Evolutionary conservation across 768 basidiomycete genomes (phyloP), one percentile per base, ranked within the genome.

Genomic region (Lactarius sanguifluus): DNA sequence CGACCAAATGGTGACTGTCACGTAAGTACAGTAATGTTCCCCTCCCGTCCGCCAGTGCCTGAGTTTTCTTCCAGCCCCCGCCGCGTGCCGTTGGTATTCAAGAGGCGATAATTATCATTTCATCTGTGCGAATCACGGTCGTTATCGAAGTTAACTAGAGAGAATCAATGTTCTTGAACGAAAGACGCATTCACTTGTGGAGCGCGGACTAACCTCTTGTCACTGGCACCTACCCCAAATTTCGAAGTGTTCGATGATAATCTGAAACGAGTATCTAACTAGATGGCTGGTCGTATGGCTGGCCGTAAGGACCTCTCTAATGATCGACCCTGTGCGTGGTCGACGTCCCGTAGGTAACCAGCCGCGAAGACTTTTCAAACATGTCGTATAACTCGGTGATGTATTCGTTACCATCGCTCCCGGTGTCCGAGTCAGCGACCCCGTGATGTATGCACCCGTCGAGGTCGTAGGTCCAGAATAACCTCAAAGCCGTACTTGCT

Each of bases 31-130:
- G 5, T 16, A 52, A n/a, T 38, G 7, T 25, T 32, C 16, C n/a
- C 12, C 20, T 23, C 18, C 32, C 32, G 13, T 30, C 23, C 9
- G 13, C 12, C 16, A 38, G 6, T 59, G 50, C 40, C 41, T 34
- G 1, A 30, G 41, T 23, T 15, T 5, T 7, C 30, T 64, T n/a
- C 9, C n/a, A 71, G 71, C 4, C 71, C 71, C 2, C 8, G 56
- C 13, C 67, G 71, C 1, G 50, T 71, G n/a, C 70, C 71, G 40
- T 56, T 71, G n/a, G 64, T 69, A n/a, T 71, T 71, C 57, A 71
- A 65, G 59, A 64, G 52, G 61, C 60, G 71, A 58, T 59, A 28
- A 38, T 13, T 3, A 50, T 34, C n/a, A 56, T 56, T 15, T 56
- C 55, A 18, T 30, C 30, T 30, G 6, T 52, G 13, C 23, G 9